A percentile compares a stretch with the other conserved stretches of the same genome.
Evolutionary conservation across 2,329 filamentous ascomycete species (phyloP).

Genomic region (Fusarium palustre): DNA sequence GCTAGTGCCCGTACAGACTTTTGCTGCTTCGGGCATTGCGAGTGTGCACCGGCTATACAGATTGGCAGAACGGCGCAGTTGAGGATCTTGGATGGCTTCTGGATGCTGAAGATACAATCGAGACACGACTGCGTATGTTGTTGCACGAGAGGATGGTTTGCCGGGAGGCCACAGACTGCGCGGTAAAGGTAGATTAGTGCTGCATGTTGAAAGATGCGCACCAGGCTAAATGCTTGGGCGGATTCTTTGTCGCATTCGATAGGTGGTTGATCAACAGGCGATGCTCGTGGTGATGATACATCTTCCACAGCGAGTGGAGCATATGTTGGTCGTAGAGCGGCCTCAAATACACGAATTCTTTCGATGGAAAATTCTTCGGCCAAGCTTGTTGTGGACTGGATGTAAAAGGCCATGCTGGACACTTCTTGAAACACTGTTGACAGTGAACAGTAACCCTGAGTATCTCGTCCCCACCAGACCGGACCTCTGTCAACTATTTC

Average conservation of each 20-base stretch:
- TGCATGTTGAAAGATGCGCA: conserved; percentile 55
- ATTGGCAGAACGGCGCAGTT: conserved; percentile 56
- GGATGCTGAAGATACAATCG: conserved; percentile 52
- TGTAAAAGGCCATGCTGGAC: conserved; percentile 48
- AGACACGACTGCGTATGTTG: conserved; percentile 54
- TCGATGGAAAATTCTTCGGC: conserved; percentile 46
- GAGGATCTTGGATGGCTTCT: conserved; percentile 52
- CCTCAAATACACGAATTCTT: conserved; percentile 47
- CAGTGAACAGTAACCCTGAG: conserved; percentile 50
- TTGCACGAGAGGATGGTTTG: conserved; percentile 55
- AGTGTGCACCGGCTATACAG: conserved; percentile 54
- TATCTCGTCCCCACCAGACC: conserved; percentile 58
- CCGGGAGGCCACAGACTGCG: conserved; percentile 55
- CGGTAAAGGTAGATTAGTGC: conserved; percentile 59
- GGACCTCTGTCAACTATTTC: conserved; percentile 54
- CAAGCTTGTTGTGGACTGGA: conserved; percentile 35
- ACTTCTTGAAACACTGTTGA: conserved; percentile 52
- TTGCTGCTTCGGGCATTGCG: conserved; percentile 48
- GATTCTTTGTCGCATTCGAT: conserved; percentile 46
- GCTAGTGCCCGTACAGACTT: conserved; percentile 34
- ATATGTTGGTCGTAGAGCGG: conserved; percentile 44
- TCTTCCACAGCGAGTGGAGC: conserved; percentile 45
- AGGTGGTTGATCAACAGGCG: neutral
- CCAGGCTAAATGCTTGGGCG: conserved; percentile 52
- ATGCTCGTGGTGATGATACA: conserved; percentile 3